Conservation (phyloP, 768 basidiomycete species). For the Candolleomyces eurysporus region DNA sequence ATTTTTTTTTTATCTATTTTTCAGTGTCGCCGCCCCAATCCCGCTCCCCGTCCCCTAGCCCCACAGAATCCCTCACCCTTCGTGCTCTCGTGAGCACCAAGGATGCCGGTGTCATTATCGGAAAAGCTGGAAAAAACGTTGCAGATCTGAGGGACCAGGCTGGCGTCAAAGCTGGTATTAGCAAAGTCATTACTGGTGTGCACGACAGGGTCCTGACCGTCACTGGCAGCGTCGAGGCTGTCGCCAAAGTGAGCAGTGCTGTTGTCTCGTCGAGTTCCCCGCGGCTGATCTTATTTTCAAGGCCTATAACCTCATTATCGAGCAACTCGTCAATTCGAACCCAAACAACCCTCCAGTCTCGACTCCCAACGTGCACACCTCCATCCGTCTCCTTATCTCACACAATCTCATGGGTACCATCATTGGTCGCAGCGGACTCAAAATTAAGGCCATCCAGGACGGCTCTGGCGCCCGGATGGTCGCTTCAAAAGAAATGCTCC, state of each 20-base stretch:
- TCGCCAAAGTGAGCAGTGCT: conserved; percentile 69
- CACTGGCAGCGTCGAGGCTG: conserved; percentile 86
- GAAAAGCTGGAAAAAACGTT: conserved; percentile 96
- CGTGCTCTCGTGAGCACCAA: conserved; percentile 96
- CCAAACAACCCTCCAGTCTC: conserved; percentile 71
- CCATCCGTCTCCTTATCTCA: conserved; percentile 95
- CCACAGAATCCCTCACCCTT: conserved; percentile 79
- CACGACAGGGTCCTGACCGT: conserved; percentile 97
- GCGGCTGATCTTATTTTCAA: conserved; percentile 27
- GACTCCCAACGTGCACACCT: conserved; percentile 72
- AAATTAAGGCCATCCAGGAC: conserved; percentile 99
- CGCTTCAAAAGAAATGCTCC: conserved; percentile 98
- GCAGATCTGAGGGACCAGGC: conserved; percentile 94
- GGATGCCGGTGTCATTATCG: conserved; percentile 96
- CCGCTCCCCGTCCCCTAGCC: conserved; percentile 71
- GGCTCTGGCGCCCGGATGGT: conserved; percentile 96
- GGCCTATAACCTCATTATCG: conserved; percentile 95
- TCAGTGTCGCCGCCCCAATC: conserved; percentile 65
- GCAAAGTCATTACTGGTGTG: conserved; percentile 96
- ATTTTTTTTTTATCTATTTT: conserved; percentile 16
- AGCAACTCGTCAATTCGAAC: conserved; percentile 82
- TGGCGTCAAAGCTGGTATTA: conserved; percentile 97
- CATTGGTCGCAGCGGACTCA: conserved; percentile 93
- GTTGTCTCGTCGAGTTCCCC: conserved; percentile 6
- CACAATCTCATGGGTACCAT: conserved; percentile 99